These are phyloP conservation scores for Globisporangium recalcitrans DNA, from an alignment of 352 stramenopile species.

Conservation along the genomic window DNA sequence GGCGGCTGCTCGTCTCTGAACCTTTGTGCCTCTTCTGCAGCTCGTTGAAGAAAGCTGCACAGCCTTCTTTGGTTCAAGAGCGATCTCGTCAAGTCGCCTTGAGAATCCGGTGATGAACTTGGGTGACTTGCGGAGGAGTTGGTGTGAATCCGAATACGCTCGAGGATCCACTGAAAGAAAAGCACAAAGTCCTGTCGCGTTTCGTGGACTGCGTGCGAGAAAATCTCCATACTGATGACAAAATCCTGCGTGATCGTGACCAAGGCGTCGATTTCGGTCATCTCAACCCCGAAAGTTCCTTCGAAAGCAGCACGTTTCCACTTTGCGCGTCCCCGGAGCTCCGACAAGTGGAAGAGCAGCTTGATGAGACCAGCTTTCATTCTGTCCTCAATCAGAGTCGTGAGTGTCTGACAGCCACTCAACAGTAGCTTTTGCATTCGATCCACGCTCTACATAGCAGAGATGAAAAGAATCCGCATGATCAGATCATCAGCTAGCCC, in stretches of 20 bases:
- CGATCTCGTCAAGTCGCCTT: slow-evolving; percentile 28
- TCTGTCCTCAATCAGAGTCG: slow-evolving; percentile 24
- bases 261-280: slow-evolving; percentile 30
- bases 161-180: slow-evolving; percentile 59
- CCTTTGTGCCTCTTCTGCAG: slow-evolving; percentile 26
- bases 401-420: slow-evolving; percentile 36
- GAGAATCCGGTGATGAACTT: neutral
- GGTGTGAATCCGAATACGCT: slow-evolving; percentile 58
- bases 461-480: neutral
- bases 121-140: slow-evolving; percentile 21
- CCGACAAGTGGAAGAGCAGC: slow-evolving; percentile 42
- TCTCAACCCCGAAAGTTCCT: slow-evolving; percentile 33
- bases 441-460: slow-evolving; percentile 34
- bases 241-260: slow-evolving; percentile 27
- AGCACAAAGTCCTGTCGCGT: slow-evolving; percentile 56
- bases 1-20: slow-evolving; percentile 39
- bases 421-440: slow-evolving; percentile 53
- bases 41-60: slow-evolving; percentile 46
- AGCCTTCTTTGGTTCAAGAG: slow-evolving; percentile 55
- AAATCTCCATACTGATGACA: slow-evolving; percentile 38
- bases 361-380: slow-evolving; percentile 35
- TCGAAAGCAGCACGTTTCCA: slow-evolving; percentile 36
- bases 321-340: slow-evolving; percentile 45
- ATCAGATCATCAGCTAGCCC: neutral
- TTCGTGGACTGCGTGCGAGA: slow-evolving; percentile 42